Evolutionary conservation across 208 protist genomes (phyloP), one percentile per base, ranked within the genome.

Genomic region (Willaertia magna): DNA sequence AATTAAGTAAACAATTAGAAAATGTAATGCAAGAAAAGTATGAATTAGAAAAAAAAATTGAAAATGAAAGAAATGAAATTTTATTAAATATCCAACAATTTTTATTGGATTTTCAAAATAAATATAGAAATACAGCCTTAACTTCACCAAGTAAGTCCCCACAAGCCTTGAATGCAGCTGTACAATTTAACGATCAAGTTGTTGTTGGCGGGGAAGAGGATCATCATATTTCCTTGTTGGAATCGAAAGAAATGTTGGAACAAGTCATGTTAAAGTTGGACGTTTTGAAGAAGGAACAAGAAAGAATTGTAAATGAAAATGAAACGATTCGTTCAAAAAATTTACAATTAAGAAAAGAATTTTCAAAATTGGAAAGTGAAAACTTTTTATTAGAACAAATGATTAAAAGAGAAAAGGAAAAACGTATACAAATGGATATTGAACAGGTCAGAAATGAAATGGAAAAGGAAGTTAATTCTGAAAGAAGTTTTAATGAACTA

Each of bases 1-100:
- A 90, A 85, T 82, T 93, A 43, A 87, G 92, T 47, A 93, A 92
- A 44, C 90, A 92, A 67, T 82, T 93, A 47, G 74, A 87, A 67
- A 49, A 86, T 67, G 81, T 86, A 0, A 88, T 88, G 34, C 43
- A 79, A 43, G 88, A 92, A 42, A 92, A 92, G 79, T 84, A 90
- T 55, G 3, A 48, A 43, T 34, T 83, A 18, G 78, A 83, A 55
- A 55, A 55, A 55, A 6, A 83, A 39, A 55, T 83, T 55, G 78
- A 83, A 83, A 30, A 83, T 6, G 78, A 83, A 55, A 83, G 78
- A 83, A 83, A 30, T 55, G 78, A 83, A 40, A 43, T 51, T 47
- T 81, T 81, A n/a, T 22, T 11, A 30, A 9, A 42, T 3, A 6
- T 81, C 16, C 40, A 30, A 81, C 12, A 18, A 20, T 39, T 40